Conservation (phyloP, 139 green algal species). For the Zygnema circumcarinatum region DNA sequence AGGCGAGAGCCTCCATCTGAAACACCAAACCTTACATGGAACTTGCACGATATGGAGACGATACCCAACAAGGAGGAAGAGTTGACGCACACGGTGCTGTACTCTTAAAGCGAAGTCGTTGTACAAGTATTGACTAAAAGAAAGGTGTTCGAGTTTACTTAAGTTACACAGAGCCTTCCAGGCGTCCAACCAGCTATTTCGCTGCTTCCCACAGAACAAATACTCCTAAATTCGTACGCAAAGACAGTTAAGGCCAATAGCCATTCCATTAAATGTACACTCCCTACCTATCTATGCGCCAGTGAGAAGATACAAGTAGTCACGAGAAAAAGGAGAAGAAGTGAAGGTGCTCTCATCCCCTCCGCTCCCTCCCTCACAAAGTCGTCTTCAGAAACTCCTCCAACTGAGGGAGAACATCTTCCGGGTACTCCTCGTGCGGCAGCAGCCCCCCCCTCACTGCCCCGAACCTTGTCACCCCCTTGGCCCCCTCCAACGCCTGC, state of each 20-base stretch:
- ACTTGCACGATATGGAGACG: too few relatives aligned
- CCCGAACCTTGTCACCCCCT: constrained; percentile 16
- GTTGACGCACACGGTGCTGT: too few relatives aligned
- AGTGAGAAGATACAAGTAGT: not conserved
- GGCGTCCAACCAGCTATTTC: too few relatives aligned
- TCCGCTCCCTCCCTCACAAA: not conserved
- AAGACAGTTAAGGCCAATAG: not conserved
- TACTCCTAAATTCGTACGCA: not conserved
- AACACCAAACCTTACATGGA: too few relatives aligned
- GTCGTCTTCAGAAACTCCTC: not conserved
- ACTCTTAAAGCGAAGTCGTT: too few relatives aligned
- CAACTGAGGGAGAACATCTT: not conserved
- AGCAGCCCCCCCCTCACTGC: constrained; percentile 24
- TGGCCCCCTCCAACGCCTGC: constrained; percentile 18
- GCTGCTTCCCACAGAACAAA: not conserved
- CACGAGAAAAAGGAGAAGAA: not conserved
- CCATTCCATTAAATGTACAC: too few relatives aligned
- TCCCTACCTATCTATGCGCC: not conserved
- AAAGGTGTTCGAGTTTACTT: too few relatives aligned
- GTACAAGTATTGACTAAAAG: too few relatives aligned
- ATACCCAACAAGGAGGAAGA: too few relatives aligned
- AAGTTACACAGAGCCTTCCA: too few relatives aligned
- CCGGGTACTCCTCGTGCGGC: constrained; percentile 43
- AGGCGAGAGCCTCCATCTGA: too few relatives aligned
- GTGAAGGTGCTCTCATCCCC: not conserved